Evolutionary conservation across 2,329 filamentous ascomycete species (phyloP), one percentile per base, ranked within the genome.

Genomic region (Corynespora cassiicola): DNA sequence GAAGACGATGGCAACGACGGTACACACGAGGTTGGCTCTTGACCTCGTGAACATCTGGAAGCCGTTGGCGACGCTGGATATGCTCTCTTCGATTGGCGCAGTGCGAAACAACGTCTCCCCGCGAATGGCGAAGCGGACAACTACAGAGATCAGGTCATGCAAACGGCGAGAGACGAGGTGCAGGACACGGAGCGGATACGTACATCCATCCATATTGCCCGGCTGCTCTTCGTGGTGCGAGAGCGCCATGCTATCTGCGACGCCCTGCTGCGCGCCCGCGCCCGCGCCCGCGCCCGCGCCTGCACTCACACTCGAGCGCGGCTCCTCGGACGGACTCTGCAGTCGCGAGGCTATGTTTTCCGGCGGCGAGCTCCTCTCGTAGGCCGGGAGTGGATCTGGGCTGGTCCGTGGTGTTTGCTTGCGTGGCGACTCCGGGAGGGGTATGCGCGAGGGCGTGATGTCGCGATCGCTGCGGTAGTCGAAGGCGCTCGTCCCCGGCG

Each of bases 21-120:
- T 85, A 33, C 81, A 65, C 16, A 89, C 62, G 7, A 87, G 74
- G 34, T 84, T 88, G 22, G 78, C 74, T 76, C 85, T 88, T 8
- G 88, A 89, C 44, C 79, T 80, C 3, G 86, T 90, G 30, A 87
- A 70, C 35, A 76, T 68, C 38, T 77, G 73, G 49, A 87, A 77
- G 45, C 77, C 80, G 43, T 71, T 75, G 50, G 81, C 82, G 42
- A 90, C 53, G 44, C 83, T 85, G 36, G 75, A 77, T 52, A 91
- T 77, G 28, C 81, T 78, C 12, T 86, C 79, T 60, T 95, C 88
- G 54, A 96, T 87, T 10, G 88, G 89, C 60, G 92, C 89, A 30
- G 86, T 88, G 39, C 87, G 83, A 61, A 96, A 90, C 60, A 92
- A 88, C 19, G 95, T 87, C 73, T 96, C 90, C 45, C 90, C 88